Evolutionary conservation across 202 grass and related monocot species (phyloP).

Genomic region (Setaria italica): DNA sequence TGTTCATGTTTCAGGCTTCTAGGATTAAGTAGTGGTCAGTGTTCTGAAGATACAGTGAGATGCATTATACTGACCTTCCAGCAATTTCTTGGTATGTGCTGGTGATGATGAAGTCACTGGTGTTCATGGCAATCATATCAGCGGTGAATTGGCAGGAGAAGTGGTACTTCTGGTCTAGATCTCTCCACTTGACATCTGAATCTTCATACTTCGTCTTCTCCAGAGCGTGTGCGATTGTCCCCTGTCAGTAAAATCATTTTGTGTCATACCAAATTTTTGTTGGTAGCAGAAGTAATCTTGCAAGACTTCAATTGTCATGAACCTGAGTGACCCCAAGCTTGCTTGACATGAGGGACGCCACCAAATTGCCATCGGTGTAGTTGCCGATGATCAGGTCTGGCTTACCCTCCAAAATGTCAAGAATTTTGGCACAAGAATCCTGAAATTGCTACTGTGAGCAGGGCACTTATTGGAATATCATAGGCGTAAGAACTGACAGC

Average conservation of each 20-base stretch:
- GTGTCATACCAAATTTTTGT: conserved; percentile 6
- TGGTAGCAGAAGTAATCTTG: not conserved
- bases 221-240: conserved; percentile 95
- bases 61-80: conserved; percentile 66
- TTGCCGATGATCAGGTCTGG: conserved; percentile 96
- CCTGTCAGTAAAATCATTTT: conserved; percentile 45
- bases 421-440: conserved; percentile 75
- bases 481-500: not conserved
- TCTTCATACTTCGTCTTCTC: conserved; percentile 98
- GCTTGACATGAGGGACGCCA: conserved; percentile 81
- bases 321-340: conserved; percentile 96
- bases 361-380: conserved; percentile 95
- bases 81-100: conserved; percentile 98
- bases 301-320: not conserved
- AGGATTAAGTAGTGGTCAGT: not conserved
- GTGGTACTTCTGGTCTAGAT: conserved; percentile 86
- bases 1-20: conserved; percentile 5
- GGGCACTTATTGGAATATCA: not conserved
- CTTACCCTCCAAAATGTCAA: conserved; percentile 86
- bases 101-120: conserved; percentile 91
- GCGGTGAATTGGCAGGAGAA: conserved; percentile 99
- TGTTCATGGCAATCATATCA: conserved; percentile 98
- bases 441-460: conserved; percentile 39
- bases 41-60: not conserved
- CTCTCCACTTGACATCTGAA: conserved; percentile 94